These are phyloP conservation scores for Talaromyces stipitatus DNA, from an alignment of 495 filamentous ascomycete genomes.

Conservation along the genomic window DNA sequence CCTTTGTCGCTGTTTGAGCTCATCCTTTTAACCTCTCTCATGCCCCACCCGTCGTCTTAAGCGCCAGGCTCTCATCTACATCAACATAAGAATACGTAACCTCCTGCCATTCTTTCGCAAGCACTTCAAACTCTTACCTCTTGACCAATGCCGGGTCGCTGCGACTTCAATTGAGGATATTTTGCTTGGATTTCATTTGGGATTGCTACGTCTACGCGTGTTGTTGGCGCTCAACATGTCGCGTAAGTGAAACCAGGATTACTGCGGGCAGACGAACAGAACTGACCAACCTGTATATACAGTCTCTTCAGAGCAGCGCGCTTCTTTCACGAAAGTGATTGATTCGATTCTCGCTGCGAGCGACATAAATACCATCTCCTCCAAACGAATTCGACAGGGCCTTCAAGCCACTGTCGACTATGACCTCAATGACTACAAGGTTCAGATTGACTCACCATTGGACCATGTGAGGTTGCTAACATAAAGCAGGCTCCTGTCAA, in stretches of 20 bases:
- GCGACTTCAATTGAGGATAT: neutral
- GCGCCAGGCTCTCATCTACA: neutral
- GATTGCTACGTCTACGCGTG: neutral
- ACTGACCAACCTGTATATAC: constrained; percentile 29
- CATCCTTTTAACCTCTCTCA: neutral
- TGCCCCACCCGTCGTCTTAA: constrained; percentile 6
- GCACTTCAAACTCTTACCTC: neutral
- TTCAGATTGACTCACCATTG: constrained; percentile 23
- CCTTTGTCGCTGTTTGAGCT: neutral
- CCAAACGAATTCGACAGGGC: constrained; percentile 84
- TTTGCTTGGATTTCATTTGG: neutral
- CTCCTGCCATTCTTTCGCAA: neutral
- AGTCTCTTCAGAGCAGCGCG: constrained; percentile 63
- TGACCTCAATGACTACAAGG: constrained; percentile 85
- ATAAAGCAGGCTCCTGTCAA: constrained; percentile 64
- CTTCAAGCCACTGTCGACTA: constrained; percentile 68
- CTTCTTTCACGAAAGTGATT: constrained; percentile 75
- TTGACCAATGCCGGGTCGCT: neutral
- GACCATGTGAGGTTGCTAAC: neutral
- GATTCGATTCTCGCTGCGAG: constrained; percentile 78
- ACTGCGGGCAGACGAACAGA: constrained; percentile 22
- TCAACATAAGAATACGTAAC: neutral
- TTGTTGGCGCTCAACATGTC: constrained; percentile 1
- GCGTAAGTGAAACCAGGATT: neutral
- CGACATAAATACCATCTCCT: constrained; percentile 84